A percentile compares a stretch with the other conserved stretches of the same genome.
Conservation (phyloP, 1,284 basidiomycete species). For the Singerocomus rubriflavus region DNA sequence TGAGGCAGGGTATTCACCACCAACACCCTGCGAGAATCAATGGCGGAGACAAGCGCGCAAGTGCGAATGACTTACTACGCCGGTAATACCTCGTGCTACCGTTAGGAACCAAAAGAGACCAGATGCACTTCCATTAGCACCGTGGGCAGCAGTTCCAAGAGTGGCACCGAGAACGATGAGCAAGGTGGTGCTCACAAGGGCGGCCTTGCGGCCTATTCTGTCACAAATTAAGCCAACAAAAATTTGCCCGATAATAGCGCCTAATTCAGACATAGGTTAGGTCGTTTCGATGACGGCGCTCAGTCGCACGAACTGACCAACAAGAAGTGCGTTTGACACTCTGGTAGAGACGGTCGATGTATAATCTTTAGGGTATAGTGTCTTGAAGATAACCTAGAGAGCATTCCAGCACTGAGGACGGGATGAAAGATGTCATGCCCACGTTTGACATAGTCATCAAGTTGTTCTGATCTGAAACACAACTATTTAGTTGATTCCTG, state of each 20-base stretch:
- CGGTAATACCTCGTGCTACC: constrained; percentile 68
- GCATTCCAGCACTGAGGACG: constrained; percentile 1
- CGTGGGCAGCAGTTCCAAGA: constrained; percentile 70
- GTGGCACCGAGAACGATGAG: constrained; percentile 72
- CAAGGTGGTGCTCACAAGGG: constrained; percentile 66
- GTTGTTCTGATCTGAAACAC: constrained; percentile 61
- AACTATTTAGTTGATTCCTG: constrained; percentile 4
- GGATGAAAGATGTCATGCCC: constrained; percentile 9
- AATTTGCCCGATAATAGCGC: constrained; percentile 67
- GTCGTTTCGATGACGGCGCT: constrained; percentile 14
- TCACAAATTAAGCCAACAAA: constrained; percentile 69
- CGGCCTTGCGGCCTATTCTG: constrained; percentile 68
- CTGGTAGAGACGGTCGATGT: constrained; percentile 62
- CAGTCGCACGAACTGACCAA: constrained; percentile 45
- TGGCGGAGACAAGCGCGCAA: not conserved
- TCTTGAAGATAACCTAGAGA: constrained; percentile 57
- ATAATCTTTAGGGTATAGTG: constrained; percentile 58
- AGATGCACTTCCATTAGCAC: constrained; percentile 51
- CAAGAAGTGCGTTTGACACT: constrained; percentile 71
- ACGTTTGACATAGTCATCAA: constrained; percentile 66
- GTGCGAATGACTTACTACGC: constrained; percentile 47
- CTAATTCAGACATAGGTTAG: constrained; percentile 34
- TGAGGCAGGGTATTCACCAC: constrained; percentile 77
- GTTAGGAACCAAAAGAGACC: constrained; percentile 80
- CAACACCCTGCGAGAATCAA: constrained; percentile 50